These are phyloP conservation scores for Fennellomyces sp. DNA, from an alignment of 371 early-diverging fungal genomes.

Conservation along the genomic window DNA sequence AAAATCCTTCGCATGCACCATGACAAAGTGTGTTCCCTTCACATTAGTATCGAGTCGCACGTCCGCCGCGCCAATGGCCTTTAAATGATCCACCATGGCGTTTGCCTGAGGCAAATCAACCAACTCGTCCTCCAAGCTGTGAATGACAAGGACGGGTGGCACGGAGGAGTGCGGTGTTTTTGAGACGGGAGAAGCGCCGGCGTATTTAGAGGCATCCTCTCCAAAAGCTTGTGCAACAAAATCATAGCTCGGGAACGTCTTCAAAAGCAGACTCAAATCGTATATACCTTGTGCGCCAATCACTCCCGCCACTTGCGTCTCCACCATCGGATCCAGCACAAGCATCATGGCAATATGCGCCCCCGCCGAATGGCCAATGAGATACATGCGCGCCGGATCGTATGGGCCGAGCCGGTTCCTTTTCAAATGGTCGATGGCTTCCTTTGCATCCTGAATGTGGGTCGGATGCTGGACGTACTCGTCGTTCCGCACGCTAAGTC, in stretches of 20 bases:
- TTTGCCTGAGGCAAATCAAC: conserved; percentile 61
- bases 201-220: conserved; percentile 19
- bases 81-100: conserved; percentile 54
- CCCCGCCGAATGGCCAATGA: conserved; percentile 87
- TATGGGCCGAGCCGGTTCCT: conserved; percentile 18
- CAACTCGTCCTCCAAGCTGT: conserved; percentile 71
- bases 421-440: conserved; percentile 51
- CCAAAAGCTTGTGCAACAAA: conserved; percentile 76
- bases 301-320: conserved; percentile 27
- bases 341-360: conserved; percentile 72
- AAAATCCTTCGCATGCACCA: conserved; percentile 56
- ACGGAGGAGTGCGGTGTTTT: conserved; percentile 8
- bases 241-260: conserved; percentile 71
- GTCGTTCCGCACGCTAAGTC: conserved; percentile 32
- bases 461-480: conserved; percentile 51
- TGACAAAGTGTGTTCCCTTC: conserved; percentile 60
- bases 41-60: conserved; percentile 46
- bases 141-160: conserved; percentile 64
- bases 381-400: conserved; percentile 47
- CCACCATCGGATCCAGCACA: conserved; percentile 43
- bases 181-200: conserved; percentile 51
- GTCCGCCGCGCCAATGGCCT: conserved; percentile 14
- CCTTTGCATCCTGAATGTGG: conserved; percentile 60
- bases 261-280: conserved; percentile 66
- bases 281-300: conserved; percentile 84